phyloP scores from a whole-genome alignment of 305 asterid species.

The Fraxinus floribunda region DNA sequence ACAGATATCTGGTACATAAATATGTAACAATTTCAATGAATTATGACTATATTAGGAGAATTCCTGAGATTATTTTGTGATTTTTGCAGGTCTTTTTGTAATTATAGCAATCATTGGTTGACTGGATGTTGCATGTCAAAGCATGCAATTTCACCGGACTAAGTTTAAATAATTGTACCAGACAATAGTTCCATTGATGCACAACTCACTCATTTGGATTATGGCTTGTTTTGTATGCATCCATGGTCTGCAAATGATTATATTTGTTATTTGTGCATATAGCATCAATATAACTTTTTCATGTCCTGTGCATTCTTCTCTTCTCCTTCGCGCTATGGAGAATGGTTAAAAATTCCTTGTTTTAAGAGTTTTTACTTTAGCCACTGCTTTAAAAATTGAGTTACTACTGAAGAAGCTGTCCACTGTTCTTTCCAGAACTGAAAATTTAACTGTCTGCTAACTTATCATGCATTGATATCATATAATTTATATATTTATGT shows the following conservation, averaged over 20 bases:
- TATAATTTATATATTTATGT: constrained; percentile 1
- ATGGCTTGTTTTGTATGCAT: neutral
- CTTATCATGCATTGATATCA: neutral
- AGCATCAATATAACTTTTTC: neutral
- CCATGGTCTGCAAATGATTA: neutral
- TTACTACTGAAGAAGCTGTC: neutral
- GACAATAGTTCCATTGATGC: neutral
- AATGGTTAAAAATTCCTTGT: neutral
- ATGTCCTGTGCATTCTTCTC: neutral
- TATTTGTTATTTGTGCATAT: neutral
- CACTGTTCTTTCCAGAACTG: neutral
- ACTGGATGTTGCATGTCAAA: neutral
- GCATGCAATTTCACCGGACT: neutral
- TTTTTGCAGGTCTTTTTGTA: neutral
- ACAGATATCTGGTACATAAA: neutral
- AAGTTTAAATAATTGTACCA: neutral
- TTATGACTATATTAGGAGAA: neutral
- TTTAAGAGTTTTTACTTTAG: neutral
- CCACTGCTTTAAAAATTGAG: no score
- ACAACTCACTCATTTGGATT: no score
- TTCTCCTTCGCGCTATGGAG: neutral
- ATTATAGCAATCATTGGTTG: neutral
- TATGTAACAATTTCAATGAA: neutral
- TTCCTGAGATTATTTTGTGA: neutral
- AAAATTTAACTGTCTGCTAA: neutral